A percentile compares a stretch with the other conserved stretches of the same genome.
Conservation (phyloP, 148 eudicot genomes). For the Cornus florida region DNA sequence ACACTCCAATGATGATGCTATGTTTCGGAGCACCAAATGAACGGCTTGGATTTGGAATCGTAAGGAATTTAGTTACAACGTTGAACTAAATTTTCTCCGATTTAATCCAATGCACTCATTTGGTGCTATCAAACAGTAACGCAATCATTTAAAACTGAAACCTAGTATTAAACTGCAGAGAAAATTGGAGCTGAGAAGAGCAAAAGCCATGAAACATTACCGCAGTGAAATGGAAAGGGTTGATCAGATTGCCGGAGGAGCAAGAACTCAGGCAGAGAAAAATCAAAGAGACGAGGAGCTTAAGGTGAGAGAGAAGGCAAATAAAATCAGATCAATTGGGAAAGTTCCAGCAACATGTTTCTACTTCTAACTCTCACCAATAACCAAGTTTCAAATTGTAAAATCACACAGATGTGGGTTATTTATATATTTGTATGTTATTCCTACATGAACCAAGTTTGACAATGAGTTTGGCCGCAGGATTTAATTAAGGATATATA, state of each 20-base stretch:
- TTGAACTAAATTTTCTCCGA: no score
- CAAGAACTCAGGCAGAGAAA: conserved; percentile 68
- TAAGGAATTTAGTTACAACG: no score
- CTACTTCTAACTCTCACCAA: conserved; percentile 50
- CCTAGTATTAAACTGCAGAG: conserved; percentile 42
- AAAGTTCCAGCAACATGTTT: conserved; percentile 61
- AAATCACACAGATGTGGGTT: no score
- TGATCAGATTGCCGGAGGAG: conserved; percentile 67
- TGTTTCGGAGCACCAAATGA: no score
- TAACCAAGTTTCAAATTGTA: neutral
- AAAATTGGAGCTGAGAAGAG: conserved; percentile 46
- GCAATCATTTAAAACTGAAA: conserved; percentile 11
- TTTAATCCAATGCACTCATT: no score
- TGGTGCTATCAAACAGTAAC: no score
- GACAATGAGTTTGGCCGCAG: no score
- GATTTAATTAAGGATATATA: no score
- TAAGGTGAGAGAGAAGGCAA: conserved; percentile 76
- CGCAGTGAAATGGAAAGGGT: conserved; percentile 52
- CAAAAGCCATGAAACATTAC: conserved; percentile 49
- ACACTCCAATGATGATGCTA: conserved; percentile 7
- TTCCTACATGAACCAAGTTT: no score
- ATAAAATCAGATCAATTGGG: conserved; percentile 71
- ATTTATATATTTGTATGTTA: no score
- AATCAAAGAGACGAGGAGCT: conserved; percentile 64
- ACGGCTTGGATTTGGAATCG: no score